Base-by-base conservation (phyloP, 2,329 filamentous ascomycete genomes). In the Colletotrichum gigasporum region DNA sequence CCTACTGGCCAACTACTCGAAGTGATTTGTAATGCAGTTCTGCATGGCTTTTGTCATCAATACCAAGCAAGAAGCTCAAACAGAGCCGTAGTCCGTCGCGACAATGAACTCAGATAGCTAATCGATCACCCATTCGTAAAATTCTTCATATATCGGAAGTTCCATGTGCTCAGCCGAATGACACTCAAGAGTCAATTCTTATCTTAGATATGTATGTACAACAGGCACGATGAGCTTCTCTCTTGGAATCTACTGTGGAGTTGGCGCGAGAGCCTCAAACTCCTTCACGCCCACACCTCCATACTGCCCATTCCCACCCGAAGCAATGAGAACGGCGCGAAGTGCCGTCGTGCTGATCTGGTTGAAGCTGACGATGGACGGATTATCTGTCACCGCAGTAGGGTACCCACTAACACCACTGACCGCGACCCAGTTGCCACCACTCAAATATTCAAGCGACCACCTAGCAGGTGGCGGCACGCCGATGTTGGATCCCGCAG, bases 381-480 rank as follows among this genome's bases (percentile, higher is more conserved):
- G 73, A 2, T 63, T 63, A 42, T 74, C 67, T 8, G 69, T 74
- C 2, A 71, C 72, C 5, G 58, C 67, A 2, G 70, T 69, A 4
- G 71, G 70, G 48, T 75, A 76, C 1, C 59, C 54, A 14, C 24
- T 45, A 14, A 53, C 63, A 3, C 63, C 68, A 8, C 55, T 64
- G 0, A 74, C 70, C 5, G 60, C 57, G 8, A 71, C 58, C 70
- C 71, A 74, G 3, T 20, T 20, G 2, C 22, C 65, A 1, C 54
- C 47, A 4, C 52, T 63, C 18, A 70, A 37, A 18, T 74, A 75
- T 60, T 75, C 72, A 1, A 71, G 61, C 14, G 58, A 61, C 73
- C 73, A 75, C 8, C 66, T 67, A 0, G 68, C 68, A 1, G 74
- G 73, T 0, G 74, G 73, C 11, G 74, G 72, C 7, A 76, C 71